Percentiles rank a stretch among this genome's conserved stretches.
phyloP scores from a whole-genome alignment of 441 rosid genomes.

The Breynia disticha region DNA sequence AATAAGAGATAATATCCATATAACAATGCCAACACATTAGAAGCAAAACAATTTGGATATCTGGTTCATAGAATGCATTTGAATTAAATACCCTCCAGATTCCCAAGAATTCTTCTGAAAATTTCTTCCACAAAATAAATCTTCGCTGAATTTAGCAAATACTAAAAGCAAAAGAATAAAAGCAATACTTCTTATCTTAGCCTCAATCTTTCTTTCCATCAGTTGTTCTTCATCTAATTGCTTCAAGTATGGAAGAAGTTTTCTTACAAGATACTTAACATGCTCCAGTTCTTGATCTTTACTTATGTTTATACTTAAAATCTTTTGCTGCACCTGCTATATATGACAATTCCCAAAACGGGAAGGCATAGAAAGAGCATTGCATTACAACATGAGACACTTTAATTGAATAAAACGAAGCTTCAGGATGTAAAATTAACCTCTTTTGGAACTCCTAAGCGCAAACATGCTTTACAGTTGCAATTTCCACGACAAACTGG shows the following conservation, averaged over 20 bases:
- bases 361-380: neutral
- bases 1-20: neutral
- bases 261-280: slow-evolving; percentile 23
- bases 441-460: slow-evolving; percentile 20
- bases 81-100: too few species aligned
- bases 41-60: too few species aligned
- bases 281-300: slow-evolving; percentile 15
- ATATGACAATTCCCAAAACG: neutral
- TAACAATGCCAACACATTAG: too few species aligned
- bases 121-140: too few species aligned
- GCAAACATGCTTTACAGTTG: slow-evolving; percentile 63
- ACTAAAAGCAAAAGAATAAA: too few species aligned
- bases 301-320: slow-evolving; percentile 1
- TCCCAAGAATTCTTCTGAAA: too few species aligned
- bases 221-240: slow-evolving; percentile 31
- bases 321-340: slow-evolving; percentile 12
- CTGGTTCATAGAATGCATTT: too few species aligned
- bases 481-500: slow-evolving; percentile 53
- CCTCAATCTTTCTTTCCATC: slow-evolving; percentile 36
- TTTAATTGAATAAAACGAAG: neutral
- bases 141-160: neutral
- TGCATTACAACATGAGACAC: slow-evolving; percentile 4
- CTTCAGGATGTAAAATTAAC: slow-evolving; percentile 16
- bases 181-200: slow-evolving; percentile 31
- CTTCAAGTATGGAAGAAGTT: slow-evolving; percentile 36